These are phyloP conservation scores for Pythium sp. DNA, from an alignment of 352 stramenopile genomes.

Conservation along the genomic window DNA sequence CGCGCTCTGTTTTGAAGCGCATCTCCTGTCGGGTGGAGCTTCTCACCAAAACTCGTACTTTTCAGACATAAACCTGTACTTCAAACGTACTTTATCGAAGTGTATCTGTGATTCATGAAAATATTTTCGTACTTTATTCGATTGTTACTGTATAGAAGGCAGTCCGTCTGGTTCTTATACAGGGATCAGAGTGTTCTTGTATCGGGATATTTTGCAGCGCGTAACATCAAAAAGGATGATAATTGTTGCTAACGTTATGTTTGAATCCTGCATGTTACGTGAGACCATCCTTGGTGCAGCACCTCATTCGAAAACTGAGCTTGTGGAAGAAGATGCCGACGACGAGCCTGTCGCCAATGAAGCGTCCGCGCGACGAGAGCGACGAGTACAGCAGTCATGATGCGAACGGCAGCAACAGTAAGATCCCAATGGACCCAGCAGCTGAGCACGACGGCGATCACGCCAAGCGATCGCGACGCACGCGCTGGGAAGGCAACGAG, in stretches of 20 bases:
- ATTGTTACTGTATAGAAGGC: neutral
- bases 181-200: too few relatives aligned
- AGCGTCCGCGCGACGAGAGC: constrained; percentile 12
- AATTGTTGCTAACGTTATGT: neutral
- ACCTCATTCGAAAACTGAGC: neutral
- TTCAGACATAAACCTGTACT: neutral
- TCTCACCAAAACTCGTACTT: neutral
- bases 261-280: neutral
- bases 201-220: too few relatives aligned
- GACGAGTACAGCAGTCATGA: neutral
- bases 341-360: constrained; percentile 15
- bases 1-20: neutral
- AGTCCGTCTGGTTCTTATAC: too few relatives aligned
- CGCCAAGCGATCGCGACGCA: constrained; percentile 16
- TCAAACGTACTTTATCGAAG: neutral
- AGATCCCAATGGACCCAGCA: neutral
- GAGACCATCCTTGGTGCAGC: neutral
- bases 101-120: neutral
- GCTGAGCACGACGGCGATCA: neutral
- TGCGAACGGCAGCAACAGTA: neutral
- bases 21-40: neutral
- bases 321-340: constrained; percentile 6
- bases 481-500: constrained; percentile 18
- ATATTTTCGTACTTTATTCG: neutral
- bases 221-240: neutral